Percentiles rank a stretch among this genome's conserved stretches.
phyloP scores from a whole-genome alignment of 257 asterid species.

The Forsythia suspensa region DNA sequence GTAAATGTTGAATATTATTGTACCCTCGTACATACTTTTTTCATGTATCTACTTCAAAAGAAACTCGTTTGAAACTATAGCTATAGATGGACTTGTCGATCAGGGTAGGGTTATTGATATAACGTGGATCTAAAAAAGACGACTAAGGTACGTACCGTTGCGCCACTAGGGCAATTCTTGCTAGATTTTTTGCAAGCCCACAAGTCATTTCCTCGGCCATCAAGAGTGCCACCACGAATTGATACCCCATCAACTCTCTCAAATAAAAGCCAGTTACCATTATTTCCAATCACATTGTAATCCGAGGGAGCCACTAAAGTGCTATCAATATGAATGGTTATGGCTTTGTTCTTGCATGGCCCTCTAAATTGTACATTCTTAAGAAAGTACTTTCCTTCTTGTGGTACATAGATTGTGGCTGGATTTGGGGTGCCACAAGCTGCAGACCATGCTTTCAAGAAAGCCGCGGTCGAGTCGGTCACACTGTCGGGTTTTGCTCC shows the following conservation, averaged over 20 bases:
- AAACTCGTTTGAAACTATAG: neutral
- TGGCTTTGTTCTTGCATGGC: slow-evolving; percentile 44
- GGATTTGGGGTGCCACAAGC: slow-evolving; percentile 52
- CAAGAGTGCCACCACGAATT: slow-evolving; percentile 52
- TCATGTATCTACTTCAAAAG: neutral
- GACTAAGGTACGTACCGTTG: slow-evolving; percentile 42
- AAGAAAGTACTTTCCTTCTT: slow-evolving; percentile 48
- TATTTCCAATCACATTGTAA: slow-evolving; percentile 35
- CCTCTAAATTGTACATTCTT: slow-evolving; percentile 35
- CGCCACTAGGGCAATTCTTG: slow-evolving; percentile 50
- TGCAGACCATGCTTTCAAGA: slow-evolving; percentile 50
- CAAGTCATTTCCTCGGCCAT: slow-evolving; percentile 54
- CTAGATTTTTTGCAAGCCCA: slow-evolving; percentile 63
- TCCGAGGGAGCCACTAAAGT: slow-evolving; percentile 56
- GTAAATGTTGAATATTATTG: too few relatives aligned
- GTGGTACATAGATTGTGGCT: slow-evolving; percentile 47
- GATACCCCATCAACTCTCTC: slow-evolving; percentile 42
- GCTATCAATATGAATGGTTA: slow-evolving; percentile 38
- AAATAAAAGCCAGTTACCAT: slow-evolving; percentile 46
- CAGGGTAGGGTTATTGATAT: neutral
- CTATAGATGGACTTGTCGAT: neutral
- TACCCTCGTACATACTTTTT: too few relatives aligned
- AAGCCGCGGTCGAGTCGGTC: slow-evolving; percentile 42
- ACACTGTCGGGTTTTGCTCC: slow-evolving; percentile 57
- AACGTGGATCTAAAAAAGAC: neutral